Evolutionary conservation across 192 early-diverging fungal species (phyloP), one percentile per base, ranked within the genome.

Genomic region (Rhizophagus prolifer): DNA sequence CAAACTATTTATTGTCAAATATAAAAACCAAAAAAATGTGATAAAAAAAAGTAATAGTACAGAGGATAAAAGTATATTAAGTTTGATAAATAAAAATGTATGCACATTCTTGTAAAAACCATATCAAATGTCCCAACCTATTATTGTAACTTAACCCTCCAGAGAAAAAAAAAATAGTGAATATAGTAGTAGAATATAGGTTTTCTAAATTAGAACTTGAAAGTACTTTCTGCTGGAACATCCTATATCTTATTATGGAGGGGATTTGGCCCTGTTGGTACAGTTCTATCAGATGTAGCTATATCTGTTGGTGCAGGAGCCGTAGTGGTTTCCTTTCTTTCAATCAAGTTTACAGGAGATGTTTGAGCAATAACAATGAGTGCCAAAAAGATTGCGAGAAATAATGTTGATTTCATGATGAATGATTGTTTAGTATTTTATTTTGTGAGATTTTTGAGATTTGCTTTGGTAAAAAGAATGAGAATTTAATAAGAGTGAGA

Each of bases 241-340:
- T 30, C 61, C 26, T 63, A 30, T 63, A 2, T 63, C 31, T 63
- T 31, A 63, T 63, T 63, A 63, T 63, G 61, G 25, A 63, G 61
- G 61, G 61, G 61, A 63, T 63, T 63, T 63, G 61, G 28, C 14
- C 61, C 61, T 63, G 61, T 12, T 31, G 61, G n/a, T 30, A 63
- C 61, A 28, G 14, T 63, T 63, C 61, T 63, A 31, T 25, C 26
- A 1, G 14, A 19, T 50, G 2, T 2, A 31, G 30, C 2, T 31
- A 1, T 31, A 31, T 31, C 30, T 2, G 30, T 2, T 31, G 1
- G 30, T 31, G 30, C 30, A 31, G 2, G 30, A 31, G 1, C 61
- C 0, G 12, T 0, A 14, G 23, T 9, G 2, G 61, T 4, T 25
- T 14, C 61, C 26, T 30, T 1, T 16, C 23, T 63, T 31, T 63